Evolutionary conservation across 805 yeast genomes (phyloP).

Genomic region (Cyberlindnera samutprakarnensis): DNA sequence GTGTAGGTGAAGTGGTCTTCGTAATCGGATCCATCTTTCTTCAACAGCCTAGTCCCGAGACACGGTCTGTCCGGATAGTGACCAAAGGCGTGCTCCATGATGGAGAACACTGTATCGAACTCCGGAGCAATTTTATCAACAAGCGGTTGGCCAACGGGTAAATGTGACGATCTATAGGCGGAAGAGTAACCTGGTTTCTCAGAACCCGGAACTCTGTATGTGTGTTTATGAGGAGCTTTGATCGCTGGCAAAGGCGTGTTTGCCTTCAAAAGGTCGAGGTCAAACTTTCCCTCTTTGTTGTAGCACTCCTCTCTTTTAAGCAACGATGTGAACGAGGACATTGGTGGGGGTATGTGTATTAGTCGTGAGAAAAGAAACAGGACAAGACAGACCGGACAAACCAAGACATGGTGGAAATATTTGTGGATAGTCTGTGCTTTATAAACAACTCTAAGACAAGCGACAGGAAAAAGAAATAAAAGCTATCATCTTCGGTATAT

Average conservation of each 20-base stretch:
- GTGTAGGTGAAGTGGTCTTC: conserved; percentile 31
- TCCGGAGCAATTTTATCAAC: conserved; percentile 33
- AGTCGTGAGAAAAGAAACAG: background rate
- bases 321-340: conserved; percentile 4
- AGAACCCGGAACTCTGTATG: conserved; percentile 25
- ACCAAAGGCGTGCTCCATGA: conserved; percentile 33
- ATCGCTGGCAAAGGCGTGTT: conserved; percentile 3
- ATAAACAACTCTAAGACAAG: too few relatives aligned
- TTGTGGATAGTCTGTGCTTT: too few relatives aligned
- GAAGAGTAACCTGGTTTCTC: conserved; percentile 33
- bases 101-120: conserved; percentile 32
- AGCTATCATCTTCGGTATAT: too few relatives aligned
- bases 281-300: conserved; percentile 3
- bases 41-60: conserved; percentile 10
- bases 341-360: background rate
- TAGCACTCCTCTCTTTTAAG: conserved; percentile 2
- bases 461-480: too few relatives aligned
- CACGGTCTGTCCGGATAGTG: conserved; percentile 17
- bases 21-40: conserved; percentile 28
- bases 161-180: conserved; percentile 35
- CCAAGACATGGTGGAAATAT: background rate
- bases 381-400: too few relatives aligned
- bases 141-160: conserved; percentile 22
- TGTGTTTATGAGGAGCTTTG: background rate
- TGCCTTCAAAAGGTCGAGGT: conserved; percentile 1